phyloP scores from a whole-genome alignment of 306 rosid species.

The Medicago truncatula region MtrunA17r5.0-ANR NC_053048.1:45960501-45961000 shows the following conservation, averaged over 20 bases:
- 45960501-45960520: not conserved
- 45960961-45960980: not conserved
- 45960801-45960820: conserved; percentile 19
- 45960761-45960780: conserved; percentile 41
- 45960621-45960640: not conserved
- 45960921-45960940: conserved; percentile 40
- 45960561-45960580: not conserved
- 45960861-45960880: conserved; percentile 84
- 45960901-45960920: conserved; percentile 73
- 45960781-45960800: conserved; percentile 27
- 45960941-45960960: not conserved
- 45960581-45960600: conserved; percentile 13
- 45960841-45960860: conserved; percentile 37
- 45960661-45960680: conserved; percentile 3
- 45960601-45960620: conserved; percentile 3
- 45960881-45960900: conserved; percentile 93
- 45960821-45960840: conserved; percentile 17
- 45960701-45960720: not conserved
- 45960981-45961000: not conserved
- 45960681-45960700: not conserved
- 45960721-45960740: conserved; percentile 21
- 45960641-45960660: conserved; percentile 19
- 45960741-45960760: conserved; percentile 22
- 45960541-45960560: not conserved
- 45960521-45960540: not conserved